A percentile compares a stretch with the other conserved stretches of the same genome.
phyloP scores from a whole-genome alignment of 2,329 filamentous ascomycete species.

The Colletotrichum orbiculare region DNA sequence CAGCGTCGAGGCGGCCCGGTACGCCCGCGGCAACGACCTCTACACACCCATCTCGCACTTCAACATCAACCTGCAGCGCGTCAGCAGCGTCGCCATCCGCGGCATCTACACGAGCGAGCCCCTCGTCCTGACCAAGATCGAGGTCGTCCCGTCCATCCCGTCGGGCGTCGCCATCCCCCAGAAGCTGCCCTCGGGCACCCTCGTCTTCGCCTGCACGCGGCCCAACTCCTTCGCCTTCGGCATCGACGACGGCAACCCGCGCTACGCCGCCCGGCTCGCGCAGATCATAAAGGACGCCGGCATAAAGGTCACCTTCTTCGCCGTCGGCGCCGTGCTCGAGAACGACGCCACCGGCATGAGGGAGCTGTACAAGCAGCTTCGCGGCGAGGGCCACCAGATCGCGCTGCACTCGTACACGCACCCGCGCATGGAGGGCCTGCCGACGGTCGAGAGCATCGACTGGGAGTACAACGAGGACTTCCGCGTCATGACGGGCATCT shows the following conservation, averaged over 20 bases:
- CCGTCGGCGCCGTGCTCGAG: conserved; percentile 71
- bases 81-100: conserved; percentile 70
- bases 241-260: conserved; percentile 75
- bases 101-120: conserved; percentile 69
- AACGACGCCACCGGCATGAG: conserved; percentile 70
- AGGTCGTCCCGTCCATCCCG: conserved; percentile 69
- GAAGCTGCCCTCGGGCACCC: conserved; percentile 70
- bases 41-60: conserved; percentile 77
- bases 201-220: conserved; percentile 72
- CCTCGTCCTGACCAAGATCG: conserved; percentile 65
- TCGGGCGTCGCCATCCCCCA: conserved; percentile 61
- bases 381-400: conserved; percentile 72
- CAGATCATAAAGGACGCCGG: conserved; percentile 70
- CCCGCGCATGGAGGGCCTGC: conserved; percentile 71
- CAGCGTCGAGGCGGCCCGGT: conserved; percentile 72
- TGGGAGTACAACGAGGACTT: conserved; percentile 71
- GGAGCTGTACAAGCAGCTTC: conserved; percentile 72
- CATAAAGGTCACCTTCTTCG: conserved; percentile 78
- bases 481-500: conserved; percentile 54
- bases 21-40: conserved; percentile 64
- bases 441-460: conserved; percentile 64
- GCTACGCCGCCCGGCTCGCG: conserved; percentile 54
- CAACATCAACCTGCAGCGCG: conserved; percentile 66
- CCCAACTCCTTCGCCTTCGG: conserved; percentile 79
- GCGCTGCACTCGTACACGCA: conserved; percentile 77